phyloP scores from a whole-genome alignment of 371 early-diverging fungal species.

The Mucor irregularis region DNA sequence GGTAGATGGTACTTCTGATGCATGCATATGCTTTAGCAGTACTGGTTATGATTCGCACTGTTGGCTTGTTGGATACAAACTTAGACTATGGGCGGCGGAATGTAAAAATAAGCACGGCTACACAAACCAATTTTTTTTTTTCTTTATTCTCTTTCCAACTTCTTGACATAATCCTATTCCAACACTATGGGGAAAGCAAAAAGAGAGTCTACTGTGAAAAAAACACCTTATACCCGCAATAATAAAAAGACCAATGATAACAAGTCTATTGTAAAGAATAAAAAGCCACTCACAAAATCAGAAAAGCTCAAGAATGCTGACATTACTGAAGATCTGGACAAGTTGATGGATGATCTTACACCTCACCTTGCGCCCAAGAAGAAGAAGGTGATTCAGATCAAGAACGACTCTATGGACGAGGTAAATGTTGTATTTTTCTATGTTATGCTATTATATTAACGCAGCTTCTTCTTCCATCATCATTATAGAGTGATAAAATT shows the following conservation, averaged over 20 bases:
- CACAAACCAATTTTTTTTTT: not conserved
- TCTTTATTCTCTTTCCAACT: slow-evolving; percentile 1
- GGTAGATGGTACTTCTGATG: no score
- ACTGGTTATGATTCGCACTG: no score
- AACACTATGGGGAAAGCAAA: slow-evolving; percentile 25
- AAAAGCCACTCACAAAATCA: slow-evolving; percentile 23
- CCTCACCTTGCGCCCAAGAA: slow-evolving; percentile 27
- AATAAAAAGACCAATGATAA: slow-evolving; percentile 8
- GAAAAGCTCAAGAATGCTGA: slow-evolving; percentile 28
- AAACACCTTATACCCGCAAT: slow-evolving; percentile 23
- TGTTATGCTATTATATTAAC: not conserved
- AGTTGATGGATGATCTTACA: slow-evolving; percentile 34
- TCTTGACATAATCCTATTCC: not conserved
- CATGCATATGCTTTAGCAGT: no score
- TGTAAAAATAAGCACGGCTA: no score
- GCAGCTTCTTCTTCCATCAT: not conserved
- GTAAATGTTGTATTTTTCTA: slow-evolving; percentile 4
- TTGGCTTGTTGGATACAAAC: no score
- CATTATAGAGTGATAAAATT: slow-evolving; percentile 18
- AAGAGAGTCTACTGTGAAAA: slow-evolving; percentile 8
- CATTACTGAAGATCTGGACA: slow-evolving; percentile 39
- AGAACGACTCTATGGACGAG: slow-evolving; percentile 22
- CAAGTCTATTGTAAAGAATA: slow-evolving; percentile 14
- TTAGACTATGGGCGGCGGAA: no score
- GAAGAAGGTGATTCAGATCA: slow-evolving; percentile 22